Evolutionary conservation across 371 early-diverging fungal genomes (phyloP).

Genomic region (Fennellomyces sp.): DNA sequence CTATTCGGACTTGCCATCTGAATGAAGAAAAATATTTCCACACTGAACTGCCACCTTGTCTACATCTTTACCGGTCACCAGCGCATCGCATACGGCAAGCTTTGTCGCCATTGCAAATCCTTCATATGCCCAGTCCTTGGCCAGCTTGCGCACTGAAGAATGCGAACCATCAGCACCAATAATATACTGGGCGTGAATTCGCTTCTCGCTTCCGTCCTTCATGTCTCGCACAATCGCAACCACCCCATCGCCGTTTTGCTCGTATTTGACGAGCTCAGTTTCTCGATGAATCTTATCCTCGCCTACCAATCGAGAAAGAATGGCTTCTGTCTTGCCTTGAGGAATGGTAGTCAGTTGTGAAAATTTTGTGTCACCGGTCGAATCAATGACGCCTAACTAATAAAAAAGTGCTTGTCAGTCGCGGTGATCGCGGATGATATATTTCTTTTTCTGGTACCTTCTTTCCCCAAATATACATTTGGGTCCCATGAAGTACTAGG

Average conservation of each 20-base stretch:
- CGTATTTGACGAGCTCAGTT: conserved; percentile 26
- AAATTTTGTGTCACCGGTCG: conserved; percentile 23
- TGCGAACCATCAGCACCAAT: too few relatives aligned
- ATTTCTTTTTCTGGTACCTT: too few relatives aligned
- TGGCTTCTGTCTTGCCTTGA: conserved; percentile 28
- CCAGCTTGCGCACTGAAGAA: conserved; percentile 28
- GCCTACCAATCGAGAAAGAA: neutral
- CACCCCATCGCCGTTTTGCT: conserved; percentile 24
- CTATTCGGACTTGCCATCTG: neutral
- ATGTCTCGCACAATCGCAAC: conserved; percentile 22
- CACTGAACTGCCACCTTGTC: neutral
- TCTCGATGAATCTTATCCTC: conserved; percentile 21
- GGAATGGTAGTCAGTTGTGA: conserved; percentile 24
- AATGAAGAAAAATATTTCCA: conserved; percentile 3
- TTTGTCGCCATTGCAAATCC: conserved; percentile 29
- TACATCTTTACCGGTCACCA: conserved; percentile 11
- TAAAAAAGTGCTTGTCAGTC: too few relatives aligned
- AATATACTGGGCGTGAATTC: conserved; percentile 20
- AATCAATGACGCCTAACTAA: conserved; percentile 10
- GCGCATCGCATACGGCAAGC: conserved; percentile 33
- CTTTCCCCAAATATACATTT: conserved; percentile 16
- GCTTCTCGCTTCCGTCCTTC: neutral
- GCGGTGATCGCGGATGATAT: too few relatives aligned
- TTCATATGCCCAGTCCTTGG: conserved; percentile 32
- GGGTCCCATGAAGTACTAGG: conserved; percentile 13